A percentile compares a stretch with the other conserved stretches of the same genome.
Conservation (phyloP, 2,329 filamentous ascomycete genomes). For the Zymoseptoria crescenta region DNA sequence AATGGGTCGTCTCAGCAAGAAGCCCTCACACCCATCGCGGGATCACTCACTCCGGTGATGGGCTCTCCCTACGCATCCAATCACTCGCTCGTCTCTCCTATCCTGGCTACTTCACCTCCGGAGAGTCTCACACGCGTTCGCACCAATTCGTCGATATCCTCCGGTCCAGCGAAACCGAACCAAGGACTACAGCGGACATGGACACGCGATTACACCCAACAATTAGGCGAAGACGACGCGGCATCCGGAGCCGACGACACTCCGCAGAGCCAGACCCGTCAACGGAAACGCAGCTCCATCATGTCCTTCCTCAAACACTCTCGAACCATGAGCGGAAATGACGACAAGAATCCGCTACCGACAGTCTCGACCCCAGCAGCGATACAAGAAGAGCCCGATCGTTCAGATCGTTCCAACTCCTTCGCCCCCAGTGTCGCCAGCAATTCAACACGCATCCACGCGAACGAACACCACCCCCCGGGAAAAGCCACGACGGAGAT, state of each 20-base stretch:
- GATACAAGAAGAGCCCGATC: not conserved
- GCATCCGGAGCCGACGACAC: slow-evolving; percentile 20
- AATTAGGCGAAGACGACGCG: slow-evolving; percentile 21
- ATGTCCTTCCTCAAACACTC: slow-evolving; percentile 21
- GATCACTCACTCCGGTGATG: not conserved
- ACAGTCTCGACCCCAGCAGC: not conserved
- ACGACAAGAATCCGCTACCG: slow-evolving; percentile 9
- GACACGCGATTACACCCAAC: slow-evolving; percentile 11
- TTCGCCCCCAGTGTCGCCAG: not conserved
- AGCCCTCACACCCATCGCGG: not conserved
- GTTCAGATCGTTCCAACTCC: not conserved
- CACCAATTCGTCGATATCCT: not conserved
- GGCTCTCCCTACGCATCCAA: not conserved
- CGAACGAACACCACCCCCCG: not conserved
- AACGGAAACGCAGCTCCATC: slow-evolving; percentile 22
- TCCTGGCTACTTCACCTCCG: not conserved
- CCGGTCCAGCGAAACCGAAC: not conserved
- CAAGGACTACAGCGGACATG: not conserved
- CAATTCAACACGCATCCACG: not conserved
- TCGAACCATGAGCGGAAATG: slow-evolving; percentile 14
- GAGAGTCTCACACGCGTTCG: not conserved
- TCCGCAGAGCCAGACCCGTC: slow-evolving; percentile 3
- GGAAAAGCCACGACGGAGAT: not conserved
- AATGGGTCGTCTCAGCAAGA: not conserved
- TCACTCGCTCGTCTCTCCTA: not conserved